Conservation (phyloP, 192 early-diverging fungal genomes). For the Lunasporangiospora selenospora region DNA sequence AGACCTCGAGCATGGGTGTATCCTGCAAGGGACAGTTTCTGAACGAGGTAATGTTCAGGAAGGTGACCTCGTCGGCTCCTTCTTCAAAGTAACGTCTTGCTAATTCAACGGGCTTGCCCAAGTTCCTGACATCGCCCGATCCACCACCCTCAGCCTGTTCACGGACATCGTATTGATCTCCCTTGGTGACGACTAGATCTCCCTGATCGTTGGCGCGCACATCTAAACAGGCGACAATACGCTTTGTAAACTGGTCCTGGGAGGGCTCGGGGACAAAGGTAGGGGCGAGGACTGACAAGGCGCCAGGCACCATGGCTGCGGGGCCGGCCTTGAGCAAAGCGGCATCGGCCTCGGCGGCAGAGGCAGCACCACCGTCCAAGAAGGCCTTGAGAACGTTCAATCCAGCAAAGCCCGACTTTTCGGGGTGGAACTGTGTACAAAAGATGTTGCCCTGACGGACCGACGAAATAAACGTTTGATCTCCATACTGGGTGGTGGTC, state of each 20-base stretch:
- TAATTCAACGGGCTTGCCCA: slow-evolving; percentile 97
- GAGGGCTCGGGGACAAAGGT: slow-evolving; percentile 17
- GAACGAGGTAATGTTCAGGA: slow-evolving; percentile 99
- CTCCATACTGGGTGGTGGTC: slow-evolving; percentile 87
- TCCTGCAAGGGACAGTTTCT: slow-evolving; percentile 89
- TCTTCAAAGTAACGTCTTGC: slow-evolving; percentile 91
- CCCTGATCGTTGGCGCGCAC: slow-evolving; percentile 97
- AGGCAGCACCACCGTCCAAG: slow-evolving; percentile 58
- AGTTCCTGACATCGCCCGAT: slow-evolving; percentile 76
- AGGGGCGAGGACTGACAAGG: slow-evolving; percentile 24
- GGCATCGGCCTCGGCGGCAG: slow-evolving; percentile 11
- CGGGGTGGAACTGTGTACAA: slow-evolving; percentile 99
- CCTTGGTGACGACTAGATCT: slow-evolving; percentile 99
- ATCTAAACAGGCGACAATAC: slow-evolving; percentile 97
- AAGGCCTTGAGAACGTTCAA: slow-evolving; percentile 83
- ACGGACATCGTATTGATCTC: slow-evolving; percentile 99
- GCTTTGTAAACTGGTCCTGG: slow-evolving; percentile 75
- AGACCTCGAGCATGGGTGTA: slow-evolving; percentile 95
- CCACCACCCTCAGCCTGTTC: slow-evolving; percentile 59
- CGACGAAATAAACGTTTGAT: slow-evolving; percentile 85
- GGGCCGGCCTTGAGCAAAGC: neutral
- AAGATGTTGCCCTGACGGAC: slow-evolving; percentile 88
- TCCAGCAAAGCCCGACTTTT: slow-evolving; percentile 95
- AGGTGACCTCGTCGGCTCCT: slow-evolving; percentile 98
- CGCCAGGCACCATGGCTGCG: slow-evolving; percentile 12